These are phyloP conservation scores for Aspergillus cejpii DNA, from an alignment of 2,329 filamentous ascomycete genomes.

Conservation along the genomic window DNA sequence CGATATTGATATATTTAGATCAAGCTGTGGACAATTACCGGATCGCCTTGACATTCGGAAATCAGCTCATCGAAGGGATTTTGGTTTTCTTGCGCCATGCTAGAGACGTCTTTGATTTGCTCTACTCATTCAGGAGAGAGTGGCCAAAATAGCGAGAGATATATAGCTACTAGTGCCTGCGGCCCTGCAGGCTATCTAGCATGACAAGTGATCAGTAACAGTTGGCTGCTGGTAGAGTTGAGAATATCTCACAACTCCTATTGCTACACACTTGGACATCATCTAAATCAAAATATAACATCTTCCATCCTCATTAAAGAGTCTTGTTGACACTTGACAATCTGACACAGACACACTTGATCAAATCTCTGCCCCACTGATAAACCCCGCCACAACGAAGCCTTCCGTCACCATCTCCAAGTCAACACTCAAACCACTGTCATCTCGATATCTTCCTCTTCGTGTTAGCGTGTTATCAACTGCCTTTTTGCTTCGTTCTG, in stretches of 20 bases:
- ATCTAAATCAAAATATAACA: too few species aligned
- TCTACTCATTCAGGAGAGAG: too few species aligned
- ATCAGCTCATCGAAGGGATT: constrained; percentile 77
- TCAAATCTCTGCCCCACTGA: constrained; percentile 31
- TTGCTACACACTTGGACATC: too few species aligned
- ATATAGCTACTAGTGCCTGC: background rate
- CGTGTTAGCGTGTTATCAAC: constrained; percentile 1
- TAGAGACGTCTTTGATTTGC: background rate
- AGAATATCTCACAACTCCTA: background rate
- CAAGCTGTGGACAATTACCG: constrained; percentile 46
- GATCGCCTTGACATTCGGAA: constrained; percentile 56
- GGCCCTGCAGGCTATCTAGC: too few species aligned
- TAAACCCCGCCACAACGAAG: constrained; percentile 26
- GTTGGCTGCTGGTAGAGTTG: background rate
- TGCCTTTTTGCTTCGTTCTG: background rate
- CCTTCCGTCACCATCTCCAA: constrained; percentile 21
- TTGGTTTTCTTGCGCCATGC: constrained; percentile 3
- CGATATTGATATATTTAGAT: background rate
- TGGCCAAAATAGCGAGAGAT: background rate
- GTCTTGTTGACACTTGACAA: too few species aligned
- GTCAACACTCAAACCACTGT: constrained; percentile 8
- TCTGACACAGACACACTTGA: too few species aligned
- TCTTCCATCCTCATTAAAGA: too few species aligned
- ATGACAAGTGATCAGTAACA: too few species aligned
- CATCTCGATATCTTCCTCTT: constrained; percentile 7